phyloP scores from a whole-genome alignment of 306 rosid genomes.

The Rosa lucieae region DNA sequence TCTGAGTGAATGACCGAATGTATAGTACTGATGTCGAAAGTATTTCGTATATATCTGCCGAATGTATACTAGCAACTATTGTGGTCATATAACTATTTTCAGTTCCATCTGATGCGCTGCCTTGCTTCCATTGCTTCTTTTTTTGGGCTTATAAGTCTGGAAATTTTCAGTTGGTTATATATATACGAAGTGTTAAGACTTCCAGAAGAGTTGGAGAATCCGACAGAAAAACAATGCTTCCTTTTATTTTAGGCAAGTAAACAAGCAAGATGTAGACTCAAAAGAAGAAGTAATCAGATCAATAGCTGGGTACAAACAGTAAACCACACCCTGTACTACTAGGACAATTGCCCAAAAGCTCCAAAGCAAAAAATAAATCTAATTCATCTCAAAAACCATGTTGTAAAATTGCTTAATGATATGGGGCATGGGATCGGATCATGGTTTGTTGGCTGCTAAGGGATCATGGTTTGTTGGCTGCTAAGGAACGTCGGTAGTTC shows the following conservation, averaged over 20 bases:
- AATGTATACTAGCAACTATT: neutral
- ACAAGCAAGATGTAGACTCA: neutral
- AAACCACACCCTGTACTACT: neutral
- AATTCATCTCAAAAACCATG: neutral
- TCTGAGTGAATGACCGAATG: neutral
- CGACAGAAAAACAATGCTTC: neutral
- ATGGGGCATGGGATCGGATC: neutral
- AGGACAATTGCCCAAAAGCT: neutral
- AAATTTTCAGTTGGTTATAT: neutral
- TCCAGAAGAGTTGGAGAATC: neutral
- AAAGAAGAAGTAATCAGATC: neutral
- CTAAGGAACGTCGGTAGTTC: conserved; percentile 39
- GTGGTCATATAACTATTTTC: neutral
- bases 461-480: conserved; percentile 32
- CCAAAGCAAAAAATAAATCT: neutral
- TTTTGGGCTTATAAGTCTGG: neutral
- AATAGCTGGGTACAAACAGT: neutral
- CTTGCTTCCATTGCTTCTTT: neutral
- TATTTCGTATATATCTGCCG: neutral
- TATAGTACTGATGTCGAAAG: neutral
- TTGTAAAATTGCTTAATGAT: neutral
- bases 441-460: conserved; percentile 23
- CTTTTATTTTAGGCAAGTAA: neutral
- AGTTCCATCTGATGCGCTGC: neutral
- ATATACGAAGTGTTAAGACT: neutral